Base-by-base conservation (phyloP, 129 eudicot genomes). In the Centaurea solstitialis region DNA sequence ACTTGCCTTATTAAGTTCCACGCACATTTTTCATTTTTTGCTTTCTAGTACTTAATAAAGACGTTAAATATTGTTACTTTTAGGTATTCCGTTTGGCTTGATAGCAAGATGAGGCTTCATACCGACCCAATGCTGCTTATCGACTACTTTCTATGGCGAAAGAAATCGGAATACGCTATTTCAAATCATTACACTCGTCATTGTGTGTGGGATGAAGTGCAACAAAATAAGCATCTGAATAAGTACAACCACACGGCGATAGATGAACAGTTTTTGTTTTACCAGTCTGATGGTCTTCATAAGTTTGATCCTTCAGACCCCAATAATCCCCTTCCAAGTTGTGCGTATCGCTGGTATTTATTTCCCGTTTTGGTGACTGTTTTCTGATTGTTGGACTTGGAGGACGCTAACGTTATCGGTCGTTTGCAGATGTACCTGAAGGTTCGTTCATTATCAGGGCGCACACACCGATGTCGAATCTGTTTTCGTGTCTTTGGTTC, bases 1-100 rank as follows among this genome's bases (percentile, higher is more conserved):
- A 64, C 50, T 15, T 67, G 26, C 70, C 43, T 80, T 61, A 50
- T 74, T 47, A 37, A 67, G 28, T 23, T 71, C 6, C 17, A 37
- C 40, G 21, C 43, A 3, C 73, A n/a, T 74, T 6, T 24, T 78
- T 33, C 73, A n/a, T 74, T 6, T 24, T 78, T 33, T 13, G 37
- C 37, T 38, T 9, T 33, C 53, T 72, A 53, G 70, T 22, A 20
- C 41, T 76, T 76, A 43, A 20, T 20, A 4, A n/a, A 61, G 39
- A 11, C 28, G 17, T 59, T 74, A 62, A 74, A 47, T 43, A 41
- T 8, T 45, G 23, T 35, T 70, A 50, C 69, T 70, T 68, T 68
- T 80, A 95, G 99, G 93, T 95, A 95, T 81, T 95, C 99, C 11
- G 89, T 95, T 80, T 95, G 99, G 99, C 97, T 95, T 59, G 98